Conservation (phyloP, 2,329 filamentous ascomycete genomes). For the Orbilia brochopaga region DNA sequence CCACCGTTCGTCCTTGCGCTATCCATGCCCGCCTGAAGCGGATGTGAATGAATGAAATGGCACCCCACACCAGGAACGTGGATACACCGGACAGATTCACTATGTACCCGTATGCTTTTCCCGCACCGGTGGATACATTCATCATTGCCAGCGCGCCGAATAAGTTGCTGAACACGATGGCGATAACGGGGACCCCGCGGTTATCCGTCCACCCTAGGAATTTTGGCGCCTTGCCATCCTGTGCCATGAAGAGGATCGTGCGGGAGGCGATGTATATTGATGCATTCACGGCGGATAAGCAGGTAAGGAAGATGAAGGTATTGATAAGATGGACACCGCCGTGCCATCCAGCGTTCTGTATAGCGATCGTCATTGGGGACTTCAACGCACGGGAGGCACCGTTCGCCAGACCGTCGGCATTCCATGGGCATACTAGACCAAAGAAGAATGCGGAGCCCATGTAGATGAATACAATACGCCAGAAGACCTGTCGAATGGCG, state of each 20-base stretch:
- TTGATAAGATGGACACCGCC: constrained; percentile 73
- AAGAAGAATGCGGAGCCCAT: constrained; percentile 77
- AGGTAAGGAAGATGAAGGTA: constrained; percentile 46
- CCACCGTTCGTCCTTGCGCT: constrained; percentile 31
- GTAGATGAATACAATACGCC: constrained; percentile 71
- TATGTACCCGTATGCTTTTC: constrained; percentile 71
- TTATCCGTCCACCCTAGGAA: constrained; percentile 45
- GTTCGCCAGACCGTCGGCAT: constrained; percentile 69
- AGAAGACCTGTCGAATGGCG: constrained; percentile 77
- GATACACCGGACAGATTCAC: constrained; percentile 58
- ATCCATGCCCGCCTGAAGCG: constrained; percentile 34
- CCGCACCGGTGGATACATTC: constrained; percentile 72
- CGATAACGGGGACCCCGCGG: constrained; percentile 37
- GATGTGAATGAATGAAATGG: constrained; percentile 47
- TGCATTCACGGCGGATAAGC: constrained; percentile 38
- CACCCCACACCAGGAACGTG: constrained; percentile 42
- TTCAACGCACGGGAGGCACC: constrained; percentile 69
- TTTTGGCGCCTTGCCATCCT: constrained; percentile 44
- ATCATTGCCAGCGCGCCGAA: constrained; percentile 62
- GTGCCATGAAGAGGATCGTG: constrained; percentile 45
- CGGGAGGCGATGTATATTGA: constrained; percentile 49
- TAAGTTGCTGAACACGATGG: constrained; percentile 41
- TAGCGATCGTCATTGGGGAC: constrained; percentile 75
- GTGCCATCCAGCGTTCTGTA: constrained; percentile 75
- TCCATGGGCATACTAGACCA: constrained; percentile 73